Base-by-base conservation (phyloP, 2,329 filamentous ascomycete genomes). In the Calonectria pseudoturangicola region DNA sequence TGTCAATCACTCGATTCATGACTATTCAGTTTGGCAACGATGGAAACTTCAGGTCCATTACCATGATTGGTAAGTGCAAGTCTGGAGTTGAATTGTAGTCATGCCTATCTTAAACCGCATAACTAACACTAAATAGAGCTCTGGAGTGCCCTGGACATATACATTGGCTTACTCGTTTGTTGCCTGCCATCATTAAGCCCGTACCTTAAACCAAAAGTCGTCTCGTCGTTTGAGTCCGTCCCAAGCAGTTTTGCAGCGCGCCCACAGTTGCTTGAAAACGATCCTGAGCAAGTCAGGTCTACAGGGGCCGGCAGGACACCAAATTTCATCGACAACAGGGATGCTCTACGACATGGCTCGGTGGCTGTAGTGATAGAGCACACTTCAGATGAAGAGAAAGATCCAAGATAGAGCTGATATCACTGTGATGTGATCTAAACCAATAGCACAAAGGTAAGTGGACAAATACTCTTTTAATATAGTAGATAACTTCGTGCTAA, bases 1-100 rank as follows among this genome's bases (percentile, higher is more conserved):
- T 60, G 54, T 60, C 54, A 9, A 60, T 60, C 13, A 60, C 54
- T n/a, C 41, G 54, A 25, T 60, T 60, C 21, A 60, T 60, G 54
- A 60, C 54, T 2, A 39, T 60, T 27, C n/a, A 60, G 21, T 60
- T 60, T 60, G 36, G 54, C 1, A 60, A 41, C 10, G 21, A 60
- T 10, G 33, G 33, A 2, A 3, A 28, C 2, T 60, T 60, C 36
- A 33, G 54, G 12, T 8, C 36, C 54, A 60, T 60, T 10, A 60
- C 54, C 27, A 60, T 60, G 54, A 12, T 60, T 27, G 54, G 54
- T 41, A 25, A 60, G 54, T 60, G 2, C 10, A 18, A 12, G n/a
- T 25, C 9, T 13, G 0, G 13, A 27, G 4, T 15, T 16, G 16
- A 4, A 21, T 18, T 0, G 27, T 25, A 2, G 3, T 41, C 6